phyloP scores from a whole-genome alignment of 495 filamentous ascomycete species.

The Ascobolus immersus region DNA sequence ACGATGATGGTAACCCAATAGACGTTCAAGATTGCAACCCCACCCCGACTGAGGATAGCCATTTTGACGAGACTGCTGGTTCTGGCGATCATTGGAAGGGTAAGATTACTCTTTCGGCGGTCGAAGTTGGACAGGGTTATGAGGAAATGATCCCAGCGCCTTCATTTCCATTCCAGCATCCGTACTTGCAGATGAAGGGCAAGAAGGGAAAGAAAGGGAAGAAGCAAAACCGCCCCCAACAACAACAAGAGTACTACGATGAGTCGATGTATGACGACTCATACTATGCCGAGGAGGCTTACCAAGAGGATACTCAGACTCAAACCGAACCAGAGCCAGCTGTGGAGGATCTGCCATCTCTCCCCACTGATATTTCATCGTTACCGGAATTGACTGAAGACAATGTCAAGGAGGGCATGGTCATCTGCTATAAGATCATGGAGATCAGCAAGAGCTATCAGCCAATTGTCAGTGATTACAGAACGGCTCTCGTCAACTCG shows the following conservation, averaged over 20 bases:
- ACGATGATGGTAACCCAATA: slow-evolving; percentile 10
- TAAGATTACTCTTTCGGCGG: slow-evolving; percentile 45
- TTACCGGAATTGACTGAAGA: slow-evolving; percentile 29
- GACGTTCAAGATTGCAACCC: too few relatives aligned
- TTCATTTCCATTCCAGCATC: slow-evolving; percentile 53
- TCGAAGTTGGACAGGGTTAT: slow-evolving; percentile 51
- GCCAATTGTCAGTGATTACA: slow-evolving; percentile 40
- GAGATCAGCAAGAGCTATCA: slow-evolving; percentile 55
- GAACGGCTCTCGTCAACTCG: slow-evolving; percentile 34
- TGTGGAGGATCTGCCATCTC: slow-evolving; percentile 34
- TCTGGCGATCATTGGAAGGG: slow-evolving; percentile 36
- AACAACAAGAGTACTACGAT: slow-evolving; percentile 25
- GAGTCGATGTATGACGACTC: slow-evolving; percentile 11
- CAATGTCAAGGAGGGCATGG: slow-evolving; percentile 32
- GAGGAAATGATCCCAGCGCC: slow-evolving; percentile 51
- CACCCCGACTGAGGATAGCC: too few relatives aligned
- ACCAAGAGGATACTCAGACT: slow-evolving; percentile 32
- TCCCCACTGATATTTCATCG: slow-evolving; percentile 35
- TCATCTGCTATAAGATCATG: slow-evolving; percentile 59
- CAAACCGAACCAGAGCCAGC: slow-evolving; percentile 8
- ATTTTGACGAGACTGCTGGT: too few relatives aligned
- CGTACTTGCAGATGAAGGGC: slow-evolving; percentile 19
- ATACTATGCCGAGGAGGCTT: slow-evolving; percentile 16
- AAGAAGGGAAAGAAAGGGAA: slow-evolving; percentile 19
- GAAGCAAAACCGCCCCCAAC: slow-evolving; percentile 15